Evolutionary conservation across 441 rosid species (phyloP), one percentile per base, ranked within the genome.

Genomic region (Omphalea diandra): DNA sequence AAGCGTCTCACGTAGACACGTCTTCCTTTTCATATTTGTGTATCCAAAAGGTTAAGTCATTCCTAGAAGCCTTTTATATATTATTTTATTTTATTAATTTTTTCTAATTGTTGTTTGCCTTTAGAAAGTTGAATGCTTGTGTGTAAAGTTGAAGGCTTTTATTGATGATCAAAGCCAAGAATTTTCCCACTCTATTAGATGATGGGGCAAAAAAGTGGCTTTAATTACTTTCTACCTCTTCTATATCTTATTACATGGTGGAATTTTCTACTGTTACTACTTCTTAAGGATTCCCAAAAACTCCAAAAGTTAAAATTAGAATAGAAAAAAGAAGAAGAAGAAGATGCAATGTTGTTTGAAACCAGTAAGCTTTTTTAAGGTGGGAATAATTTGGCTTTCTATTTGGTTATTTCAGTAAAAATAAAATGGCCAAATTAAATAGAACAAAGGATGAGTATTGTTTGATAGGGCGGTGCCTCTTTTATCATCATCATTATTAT

Each of bases 401-500:
- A 18, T 41, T 80, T 80, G 78, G 52, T 72, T 47, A 64, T 71
- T 73, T 72, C 63, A 3, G 5, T 32, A 18, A 20, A 43, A 27
- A n/a, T 18, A 54, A 71, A 29, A 57, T 18, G 26, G 15, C 27
- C 29, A 50, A 9, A 47, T 15, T 53, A 3, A 38, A 14, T 20
- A 58, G 36, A 59, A 49, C 14, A 60, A 18, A 57, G 44, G 20
- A 44, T 26, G 43, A 20, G 40, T 33, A n/a, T 47, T 15, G 2
- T 80, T 68, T 56, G 26, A 58, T 75, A 68, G 78, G 82, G 81
- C 84, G 81, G 86, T 81, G 83, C 80, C 69, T 18, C 61, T 68
- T 59, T 22, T 11, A 69, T 3, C 3, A 4, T n/a, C 17, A 18
- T 7, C 8, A n/a, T 20, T 73, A 74, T 74, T 66, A 31, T 20